Base-by-base conservation (phyloP, 2,329 filamentous ascomycete genomes). In the Paraphaeosphaeria sporulosa region DNA sequence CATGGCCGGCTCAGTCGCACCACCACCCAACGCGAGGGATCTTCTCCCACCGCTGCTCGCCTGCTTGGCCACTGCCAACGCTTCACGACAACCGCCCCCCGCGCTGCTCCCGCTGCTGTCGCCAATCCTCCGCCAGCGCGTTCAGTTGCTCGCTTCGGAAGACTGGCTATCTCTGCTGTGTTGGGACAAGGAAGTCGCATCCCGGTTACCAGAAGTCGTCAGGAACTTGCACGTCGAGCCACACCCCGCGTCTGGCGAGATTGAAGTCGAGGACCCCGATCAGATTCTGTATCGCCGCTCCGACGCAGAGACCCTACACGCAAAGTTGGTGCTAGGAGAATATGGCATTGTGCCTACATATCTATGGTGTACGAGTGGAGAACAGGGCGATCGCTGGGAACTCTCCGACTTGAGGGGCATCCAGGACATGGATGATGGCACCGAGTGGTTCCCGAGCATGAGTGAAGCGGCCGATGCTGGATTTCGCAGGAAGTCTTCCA, bases 201-300 rank as follows among this genome's bases (percentile, higher is more conserved):
- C 84, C 34, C 85, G 82, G 64, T 82, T 94, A 19, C 82, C 84
- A n/a, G 81, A 86, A 59, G 80, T 90, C 15, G 87, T 88, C 34
- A 84, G 85, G 66, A 84, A 85, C 58, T 86, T 90, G 55, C 80
- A 84, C 48, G 81, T 94, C 34, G 90, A 94, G 75, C 90, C 90
- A n/a, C 92, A 95, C 70, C 92, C 92, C 3, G 87, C 90, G 4
- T 93, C 90, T 2, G 91, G 91, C 56, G 91, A 94, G 76, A 86
- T 94, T 56, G 91, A 94, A 78, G 78, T 94, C 21, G 88, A 91
- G 58, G 89, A 92, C 58, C 84, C 87, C 8, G 82, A 87, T 60
- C 82, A 84, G 30, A 80, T 86, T 36, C 83, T 85, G 55, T 94
- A 89, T 78, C 83, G 86, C 61, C 83, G 90, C n/a, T 75, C 92